phyloP scores from a whole-genome alignment of 2,329 filamentous ascomycete species.

The Apiospora rasikravindrae region DNA sequence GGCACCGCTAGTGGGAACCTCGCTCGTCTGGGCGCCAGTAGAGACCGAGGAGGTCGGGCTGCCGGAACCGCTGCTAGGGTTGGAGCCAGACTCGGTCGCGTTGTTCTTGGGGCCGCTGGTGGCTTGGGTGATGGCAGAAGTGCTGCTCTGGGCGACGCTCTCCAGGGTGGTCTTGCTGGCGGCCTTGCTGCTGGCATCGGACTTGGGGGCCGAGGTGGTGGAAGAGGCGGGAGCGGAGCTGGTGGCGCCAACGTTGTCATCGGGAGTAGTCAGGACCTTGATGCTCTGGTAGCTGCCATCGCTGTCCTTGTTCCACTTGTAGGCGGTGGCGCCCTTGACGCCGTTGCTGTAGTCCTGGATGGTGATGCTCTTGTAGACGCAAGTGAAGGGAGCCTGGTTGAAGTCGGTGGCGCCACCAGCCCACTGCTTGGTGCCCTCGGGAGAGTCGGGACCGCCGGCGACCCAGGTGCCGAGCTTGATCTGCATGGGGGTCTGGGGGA shows the following conservation, averaged over 20 bases:
- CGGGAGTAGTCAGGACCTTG: constrained; percentile 48
- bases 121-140: constrained; percentile 32
- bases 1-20: constrained; percentile 28
- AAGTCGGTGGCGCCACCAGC: constrained; percentile 66
- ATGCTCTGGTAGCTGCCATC: constrained; percentile 58
- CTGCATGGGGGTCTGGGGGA: constrained; percentile 77
- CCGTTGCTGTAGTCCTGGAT: constrained; percentile 61
- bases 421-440: constrained; percentile 74
- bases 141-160: constrained; percentile 25
- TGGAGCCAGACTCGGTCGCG: constrained; percentile 20
- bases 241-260: constrained; percentile 29
- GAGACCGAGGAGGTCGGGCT: constrained; percentile 23
- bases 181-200: constrained; percentile 22
- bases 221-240: constrained; percentile 24
- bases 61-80: constrained; percentile 20
- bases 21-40: constrained; percentile 25
- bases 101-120: constrained; percentile 26
- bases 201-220: constrained; percentile 23
- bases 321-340: constrained; percentile 53
- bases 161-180: constrained; percentile 26
- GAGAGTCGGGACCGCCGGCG: constrained; percentile 61
- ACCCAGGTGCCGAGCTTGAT: constrained; percentile 74
- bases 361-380: constrained; percentile 61
- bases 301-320: constrained; percentile 54
- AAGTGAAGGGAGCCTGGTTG: constrained; percentile 56